Conservation (phyloP, 176 grass and related monocot genomes). For the Oryza meyeriana region DNA sequence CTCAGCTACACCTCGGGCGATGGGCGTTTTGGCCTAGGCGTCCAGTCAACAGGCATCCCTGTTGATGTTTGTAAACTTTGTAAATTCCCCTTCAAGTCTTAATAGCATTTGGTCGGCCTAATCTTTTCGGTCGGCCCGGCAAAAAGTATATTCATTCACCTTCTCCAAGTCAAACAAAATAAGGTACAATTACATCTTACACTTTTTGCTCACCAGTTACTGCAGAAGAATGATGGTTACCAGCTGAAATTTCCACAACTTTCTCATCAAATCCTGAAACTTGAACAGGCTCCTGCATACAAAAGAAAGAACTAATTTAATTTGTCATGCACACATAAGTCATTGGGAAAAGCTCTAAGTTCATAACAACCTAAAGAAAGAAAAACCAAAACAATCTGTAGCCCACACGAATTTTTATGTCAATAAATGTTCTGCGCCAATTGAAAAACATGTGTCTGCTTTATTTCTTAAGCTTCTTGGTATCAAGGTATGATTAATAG, state of each 20-base stretch:
- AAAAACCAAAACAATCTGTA: background rate
- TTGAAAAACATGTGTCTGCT: background rate
- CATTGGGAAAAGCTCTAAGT: background rate
- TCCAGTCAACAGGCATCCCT: too few species aligned
- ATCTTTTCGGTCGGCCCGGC: too few species aligned
- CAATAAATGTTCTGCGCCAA: background rate
- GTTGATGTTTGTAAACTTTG: too few species aligned
- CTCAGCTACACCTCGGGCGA: too few species aligned
- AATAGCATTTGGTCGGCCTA: too few species aligned
- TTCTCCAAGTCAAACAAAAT: conserved; percentile 13
- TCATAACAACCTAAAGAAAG: background rate
- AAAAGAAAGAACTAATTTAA: conserved; percentile 15
- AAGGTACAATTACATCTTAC: background rate
- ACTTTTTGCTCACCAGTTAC: conserved; percentile 68
- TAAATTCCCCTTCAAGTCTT: too few species aligned
- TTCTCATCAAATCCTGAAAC: conserved; percentile 67
- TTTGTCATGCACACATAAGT: background rate
- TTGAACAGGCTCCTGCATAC: conserved; percentile 70
- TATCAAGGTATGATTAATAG: background rate
- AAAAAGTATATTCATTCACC: background rate
- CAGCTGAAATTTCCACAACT: conserved; percentile 65
- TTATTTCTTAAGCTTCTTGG: background rate
- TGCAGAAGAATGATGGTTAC: conserved; percentile 82
- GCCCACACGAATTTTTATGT: conserved; percentile 13
- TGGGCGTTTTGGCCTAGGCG: too few species aligned